Percentiles rank a stretch among this genome's conserved stretches.
Conservation (phyloP, 2,329 filamentous ascomycete species). For the Cercospora canescens region DNA sequence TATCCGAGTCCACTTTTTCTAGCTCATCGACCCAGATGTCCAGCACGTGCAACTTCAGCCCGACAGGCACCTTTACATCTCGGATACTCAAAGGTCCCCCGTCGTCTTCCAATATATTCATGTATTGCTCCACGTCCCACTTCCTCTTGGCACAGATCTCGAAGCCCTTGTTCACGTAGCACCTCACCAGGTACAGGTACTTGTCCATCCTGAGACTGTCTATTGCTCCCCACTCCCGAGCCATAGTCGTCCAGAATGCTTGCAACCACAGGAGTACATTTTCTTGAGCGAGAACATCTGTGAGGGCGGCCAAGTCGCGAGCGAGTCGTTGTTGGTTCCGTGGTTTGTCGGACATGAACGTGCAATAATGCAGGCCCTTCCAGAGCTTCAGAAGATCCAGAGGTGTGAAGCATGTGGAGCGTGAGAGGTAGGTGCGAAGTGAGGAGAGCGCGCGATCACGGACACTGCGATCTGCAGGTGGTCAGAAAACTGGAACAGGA, state of each 20-base stretch:
- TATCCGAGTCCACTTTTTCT: constrained; percentile 62
- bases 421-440: constrained; percentile 74
- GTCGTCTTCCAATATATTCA: constrained; percentile 49
- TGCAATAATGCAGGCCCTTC: constrained; percentile 90
- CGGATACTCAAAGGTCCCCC: constrained; percentile 45
- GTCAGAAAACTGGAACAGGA: background rate
- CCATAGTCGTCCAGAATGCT: constrained; percentile 55
- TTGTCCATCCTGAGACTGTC: constrained; percentile 73
- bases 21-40: constrained; percentile 93
- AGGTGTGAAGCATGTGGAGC: constrained; percentile 60
- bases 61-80: constrained; percentile 69
- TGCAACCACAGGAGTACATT: constrained; percentile 46
- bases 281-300: constrained; percentile 53
- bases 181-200: constrained; percentile 80
- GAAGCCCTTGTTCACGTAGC: constrained; percentile 74
- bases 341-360: constrained; percentile 89
- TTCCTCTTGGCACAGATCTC: constrained; percentile 42
- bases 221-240: constrained; percentile 52
- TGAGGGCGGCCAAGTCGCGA: constrained; percentile 70
- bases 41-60: constrained; percentile 79
- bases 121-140: constrained; percentile 40
- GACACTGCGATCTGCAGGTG: constrained; percentile 28
- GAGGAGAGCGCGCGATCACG: constrained; percentile 61
- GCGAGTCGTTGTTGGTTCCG: constrained; percentile 84
- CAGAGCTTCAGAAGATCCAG: constrained; percentile 84